A percentile compares a stretch with the other conserved stretches of the same genome.
These are phyloP conservation scores for Fistulifera solaris DNA, from an alignment of 108 stramenopile genomes.

Conservation along the genomic window DNA sequence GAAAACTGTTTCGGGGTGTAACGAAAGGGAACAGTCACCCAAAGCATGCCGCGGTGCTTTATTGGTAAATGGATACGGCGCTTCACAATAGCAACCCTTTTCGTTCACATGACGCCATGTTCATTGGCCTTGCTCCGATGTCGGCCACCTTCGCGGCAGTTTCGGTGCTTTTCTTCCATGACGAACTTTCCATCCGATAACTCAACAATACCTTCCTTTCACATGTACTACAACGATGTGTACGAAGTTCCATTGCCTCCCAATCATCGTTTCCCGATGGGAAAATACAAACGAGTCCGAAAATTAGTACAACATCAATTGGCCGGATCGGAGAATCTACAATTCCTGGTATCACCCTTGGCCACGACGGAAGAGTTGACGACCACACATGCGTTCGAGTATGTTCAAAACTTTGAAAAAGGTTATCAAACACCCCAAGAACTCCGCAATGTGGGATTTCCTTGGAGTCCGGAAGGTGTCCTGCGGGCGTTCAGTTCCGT, in stretches of 20 bases:
- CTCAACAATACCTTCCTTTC: conserved; percentile 33
- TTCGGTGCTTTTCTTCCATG: too few relatives aligned
- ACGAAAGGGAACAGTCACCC: too few relatives aligned
- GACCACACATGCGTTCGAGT: conserved; percentile 70
- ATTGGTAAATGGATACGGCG: too few relatives aligned
- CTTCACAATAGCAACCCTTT: too few relatives aligned
- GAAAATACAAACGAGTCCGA: conserved; percentile 79
- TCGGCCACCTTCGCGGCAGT: too few relatives aligned
- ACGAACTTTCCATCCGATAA: too few relatives aligned
- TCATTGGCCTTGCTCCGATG: too few relatives aligned
- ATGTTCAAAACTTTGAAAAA: conserved; percentile 65
- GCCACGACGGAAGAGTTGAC: conserved; percentile 62
- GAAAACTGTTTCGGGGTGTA: too few relatives aligned
- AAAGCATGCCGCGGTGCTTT: too few relatives aligned
- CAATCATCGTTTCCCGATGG: conserved; percentile 90
- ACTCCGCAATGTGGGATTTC: conserved; percentile 87
- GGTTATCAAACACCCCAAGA: conserved; percentile 72
- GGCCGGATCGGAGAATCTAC: conserved; percentile 15
- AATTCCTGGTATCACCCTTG: conserved; percentile 75
- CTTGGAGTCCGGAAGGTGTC: conserved; percentile 77
- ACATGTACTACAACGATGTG: conserved; percentile 86
- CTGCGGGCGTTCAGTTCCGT: conserved; percentile 70
- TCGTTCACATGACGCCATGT: too few relatives aligned
- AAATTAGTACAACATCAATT: conserved; percentile 36
- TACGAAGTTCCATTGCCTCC: conserved; percentile 83